Base-by-base conservation (phyloP, 2,329 filamentous ascomycete genomes). In the Beauveria sp. region DNA sequence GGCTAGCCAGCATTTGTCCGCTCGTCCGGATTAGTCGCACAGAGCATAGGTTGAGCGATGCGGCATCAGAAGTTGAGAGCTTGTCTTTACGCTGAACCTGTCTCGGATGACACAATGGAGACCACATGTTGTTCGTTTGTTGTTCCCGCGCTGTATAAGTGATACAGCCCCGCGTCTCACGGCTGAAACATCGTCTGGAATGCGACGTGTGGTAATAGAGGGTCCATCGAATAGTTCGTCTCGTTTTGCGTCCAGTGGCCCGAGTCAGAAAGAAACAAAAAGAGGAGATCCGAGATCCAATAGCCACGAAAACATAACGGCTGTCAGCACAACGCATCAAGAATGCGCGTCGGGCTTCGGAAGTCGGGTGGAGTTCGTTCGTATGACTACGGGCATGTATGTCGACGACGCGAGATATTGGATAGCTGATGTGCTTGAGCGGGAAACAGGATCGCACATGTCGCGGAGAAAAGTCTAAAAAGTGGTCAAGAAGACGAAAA, bases 151-250 rank as follows among this genome's bases (percentile, higher is more conserved):
- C 12, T 6, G 42, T n/a, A 16, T 9, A 7, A 8, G 5, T 34
- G 20, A 8, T n/a, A 12, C 18, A 34, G 14, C 56, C 46, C 18
- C 14, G 46, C 20, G 46, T 49, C 28, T 12, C 9, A 26, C 26
- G 28, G 43, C 38, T 51, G 56, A 58, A 58, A 58, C 46, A 24
- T 51, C 22, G 46, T 52, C 47, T 60, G 57, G 57, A 60, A 60
- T 60, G 57, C 18, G 57, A 43, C 38, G 38, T 52, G 57, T 34
- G n/a, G 26, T 42, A 7, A 22, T 24, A 10, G n/a, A 22, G 55
- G 43, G 30, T 43, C 26, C 46, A 43, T 43, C 46, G 56, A 47
- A 10, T 47, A 26, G 34, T 22, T 51, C 46, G 46, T 42, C 28
- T 40, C 55, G 46, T 9, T 24, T 40, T 28, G 53, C n/a, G 16